phyloP scores from a whole-genome alignment of 78 protist species.

The Speleostelium caveatum region DNA sequence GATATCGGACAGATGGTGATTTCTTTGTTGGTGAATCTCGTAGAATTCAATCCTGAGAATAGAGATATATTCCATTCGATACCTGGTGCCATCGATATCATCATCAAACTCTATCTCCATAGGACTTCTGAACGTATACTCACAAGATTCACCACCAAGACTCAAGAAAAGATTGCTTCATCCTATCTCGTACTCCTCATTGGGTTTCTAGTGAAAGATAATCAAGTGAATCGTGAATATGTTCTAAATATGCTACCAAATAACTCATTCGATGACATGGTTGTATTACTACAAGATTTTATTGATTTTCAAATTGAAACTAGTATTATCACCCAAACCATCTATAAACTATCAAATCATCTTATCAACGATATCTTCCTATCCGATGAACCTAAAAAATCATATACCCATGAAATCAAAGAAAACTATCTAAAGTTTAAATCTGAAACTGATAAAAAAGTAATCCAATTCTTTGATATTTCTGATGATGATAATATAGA shows the following conservation, averaged over 20 bases:
- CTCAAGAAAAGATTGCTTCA: constrained; percentile 68
- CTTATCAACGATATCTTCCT: constrained; percentile 37
- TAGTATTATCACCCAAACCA: constrained; percentile 4
- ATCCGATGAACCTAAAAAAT: not conserved
- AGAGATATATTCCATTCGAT: constrained; percentile 31
- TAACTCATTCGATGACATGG: constrained; percentile 12
- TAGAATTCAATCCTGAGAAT: constrained; percentile 67
- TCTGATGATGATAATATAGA: not conserved
- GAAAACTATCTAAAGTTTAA: constrained; percentile 22
- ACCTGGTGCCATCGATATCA: constrained; percentile 48
- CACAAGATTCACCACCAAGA: constrained; percentile 46
- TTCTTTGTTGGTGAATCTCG: constrained; percentile 50
- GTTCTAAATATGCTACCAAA: constrained; percentile 15
- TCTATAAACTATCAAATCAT: constrained; percentile 40
- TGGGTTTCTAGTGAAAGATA: constrained; percentile 56
- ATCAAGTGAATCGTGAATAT: constrained; percentile 2
- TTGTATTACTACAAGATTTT: constrained; percentile 32
- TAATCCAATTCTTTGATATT: not conserved
- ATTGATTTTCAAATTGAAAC: constrained; percentile 36
- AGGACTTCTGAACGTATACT: constrained; percentile 31
- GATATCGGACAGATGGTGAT: constrained; percentile 56
- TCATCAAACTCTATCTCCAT: constrained; percentile 12
- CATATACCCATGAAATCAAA: not conserved
- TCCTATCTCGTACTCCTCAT: constrained; percentile 55
- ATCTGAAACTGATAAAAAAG: constrained; percentile 14